Evolutionary conservation across 495 filamentous ascomycete genomes (phyloP).

Genomic region (Penicillium desertorum): DNA sequence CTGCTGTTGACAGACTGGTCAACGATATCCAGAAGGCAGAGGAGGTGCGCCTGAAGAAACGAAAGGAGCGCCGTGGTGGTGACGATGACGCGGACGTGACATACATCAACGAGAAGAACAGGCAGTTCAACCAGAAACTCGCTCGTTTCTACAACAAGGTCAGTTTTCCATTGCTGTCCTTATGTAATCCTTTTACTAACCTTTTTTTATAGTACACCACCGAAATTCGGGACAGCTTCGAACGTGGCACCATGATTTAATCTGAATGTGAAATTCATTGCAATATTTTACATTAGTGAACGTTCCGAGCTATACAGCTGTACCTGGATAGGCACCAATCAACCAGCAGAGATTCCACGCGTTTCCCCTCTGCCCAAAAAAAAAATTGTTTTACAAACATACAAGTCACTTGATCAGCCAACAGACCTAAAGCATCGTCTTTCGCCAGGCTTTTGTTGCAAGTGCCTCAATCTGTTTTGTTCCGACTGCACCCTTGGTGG

Average conservation of each 20-base stretch:
- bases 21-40: constrained; percentile 84
- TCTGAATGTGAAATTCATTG: constrained; percentile 20
- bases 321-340: constrained; percentile 7
- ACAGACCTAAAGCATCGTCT: constrained; percentile 66
- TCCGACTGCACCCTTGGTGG: constrained; percentile 67
- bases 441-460: constrained; percentile 75
- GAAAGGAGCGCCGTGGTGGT: constrained; percentile 69
- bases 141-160: constrained; percentile 94
- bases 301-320: constrained; percentile 8
- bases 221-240: constrained; percentile 96
- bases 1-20: constrained; percentile 87
- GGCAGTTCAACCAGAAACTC: constrained; percentile 98
- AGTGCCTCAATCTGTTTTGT: constrained; percentile 69
- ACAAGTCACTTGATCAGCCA: constrained; percentile 1
- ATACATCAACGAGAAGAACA: constrained; percentile 99
- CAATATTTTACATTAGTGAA: constrained; percentile 29
- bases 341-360: constrained; percentile 8
- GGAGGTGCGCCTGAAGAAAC: constrained; percentile 79
- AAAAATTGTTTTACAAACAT: constrained; percentile 3
- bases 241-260: constrained; percentile 78
- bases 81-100: constrained; percentile 87
- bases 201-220: constrained; percentile 70
- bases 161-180: constrained; percentile 22
- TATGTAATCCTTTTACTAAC: constrained; percentile 30
- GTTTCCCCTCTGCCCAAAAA: constrained; percentile 1